Evolutionary conservation across 2,329 filamentous ascomycete species (phyloP).

Genomic region (Cercospora sp.): DNA sequence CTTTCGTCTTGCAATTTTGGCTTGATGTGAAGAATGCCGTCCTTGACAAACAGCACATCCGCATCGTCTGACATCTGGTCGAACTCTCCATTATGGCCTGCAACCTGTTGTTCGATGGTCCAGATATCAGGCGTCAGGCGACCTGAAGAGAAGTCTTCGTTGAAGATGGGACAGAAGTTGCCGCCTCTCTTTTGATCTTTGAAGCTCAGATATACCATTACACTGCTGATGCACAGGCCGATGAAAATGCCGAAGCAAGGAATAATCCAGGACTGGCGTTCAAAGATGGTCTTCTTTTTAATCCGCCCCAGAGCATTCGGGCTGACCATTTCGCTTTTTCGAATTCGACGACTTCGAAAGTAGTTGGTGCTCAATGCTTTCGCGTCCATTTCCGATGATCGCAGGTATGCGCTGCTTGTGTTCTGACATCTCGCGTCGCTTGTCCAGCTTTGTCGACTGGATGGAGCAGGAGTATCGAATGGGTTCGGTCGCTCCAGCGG

Average conservation of each 20-base stretch:
- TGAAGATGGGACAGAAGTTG: conserved; percentile 68
- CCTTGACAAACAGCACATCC: conserved; percentile 72
- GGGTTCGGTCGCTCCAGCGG: conserved; percentile 1
- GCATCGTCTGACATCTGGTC: conserved; percentile 70
- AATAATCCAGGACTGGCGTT: conserved; percentile 54
- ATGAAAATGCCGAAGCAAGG: conserved; percentile 70
- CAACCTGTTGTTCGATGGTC: conserved; percentile 73
- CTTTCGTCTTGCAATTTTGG: conserved; percentile 72
- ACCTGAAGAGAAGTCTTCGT: conserved; percentile 61
- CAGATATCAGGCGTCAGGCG: conserved; percentile 61
- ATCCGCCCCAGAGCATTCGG: not conserved
- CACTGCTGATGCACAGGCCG: conserved; percentile 55
- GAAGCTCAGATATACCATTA: conserved; percentile 72
- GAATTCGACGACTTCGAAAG: not conserved
- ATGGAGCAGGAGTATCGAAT: conserved; percentile 1
- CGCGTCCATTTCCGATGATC: not conserved
- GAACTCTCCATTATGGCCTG: conserved; percentile 80
- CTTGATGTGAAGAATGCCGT: conserved; percentile 71
- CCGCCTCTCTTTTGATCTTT: conserved; percentile 71
- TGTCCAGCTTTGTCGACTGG: not conserved
- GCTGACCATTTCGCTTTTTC: not conserved
- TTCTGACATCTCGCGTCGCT: conserved; percentile 1
- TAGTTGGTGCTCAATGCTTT: not conserved
- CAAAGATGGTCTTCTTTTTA: not conserved
- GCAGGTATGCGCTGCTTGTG: not conserved